Percentiles rank a stretch among this genome's conserved stretches.
These are phyloP conservation scores for Astrothelium macrocarpum DNA, from an alignment of 495 filamentous ascomycete species.

Conservation along the genomic window DNA sequence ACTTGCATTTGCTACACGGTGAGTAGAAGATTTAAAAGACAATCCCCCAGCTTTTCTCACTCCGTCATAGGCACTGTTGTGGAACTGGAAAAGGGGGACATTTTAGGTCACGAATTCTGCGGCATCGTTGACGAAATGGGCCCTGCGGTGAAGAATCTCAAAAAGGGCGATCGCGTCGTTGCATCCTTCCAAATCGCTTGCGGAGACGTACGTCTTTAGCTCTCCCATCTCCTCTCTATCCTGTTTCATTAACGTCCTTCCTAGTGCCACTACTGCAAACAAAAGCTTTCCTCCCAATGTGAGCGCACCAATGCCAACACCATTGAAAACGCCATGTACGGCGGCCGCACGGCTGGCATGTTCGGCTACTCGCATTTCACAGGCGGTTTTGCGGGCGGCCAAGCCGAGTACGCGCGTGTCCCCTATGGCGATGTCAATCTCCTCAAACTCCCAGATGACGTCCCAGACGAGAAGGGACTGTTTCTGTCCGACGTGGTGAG, in stretches of 20 bases:
- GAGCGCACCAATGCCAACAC: conserved; percentile 67
- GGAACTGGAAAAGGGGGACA: conserved; percentile 72
- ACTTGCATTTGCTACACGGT: conserved; percentile 69
- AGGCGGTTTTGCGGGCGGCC: conserved; percentile 81
- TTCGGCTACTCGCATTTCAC: conserved; percentile 73
- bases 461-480: conserved; percentile 80
- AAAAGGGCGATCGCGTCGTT: conserved; percentile 69
- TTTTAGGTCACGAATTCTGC: conserved; percentile 84
- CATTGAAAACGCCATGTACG: conserved; percentile 57
- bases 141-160: conserved; percentile 45
- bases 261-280: conserved; percentile 65
- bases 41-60: background rate
- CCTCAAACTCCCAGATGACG: conserved; percentile 64
- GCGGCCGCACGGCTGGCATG: conserved; percentile 55
- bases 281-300: conserved; percentile 67
- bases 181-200: conserved; percentile 82
- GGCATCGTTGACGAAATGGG: conserved; percentile 70
- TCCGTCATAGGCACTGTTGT: conserved; percentile 41
- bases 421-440: conserved; percentile 78
- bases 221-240: background rate
- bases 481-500: conserved; percentile 72
- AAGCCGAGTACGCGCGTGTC: conserved; percentile 80
- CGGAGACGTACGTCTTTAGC: conserved; percentile 28
- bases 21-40: background rate
- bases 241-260: background rate